phyloP scores from a whole-genome alignment of 192 early-diverging fungal species.

The Ambispora gerdemannii region DNA sequence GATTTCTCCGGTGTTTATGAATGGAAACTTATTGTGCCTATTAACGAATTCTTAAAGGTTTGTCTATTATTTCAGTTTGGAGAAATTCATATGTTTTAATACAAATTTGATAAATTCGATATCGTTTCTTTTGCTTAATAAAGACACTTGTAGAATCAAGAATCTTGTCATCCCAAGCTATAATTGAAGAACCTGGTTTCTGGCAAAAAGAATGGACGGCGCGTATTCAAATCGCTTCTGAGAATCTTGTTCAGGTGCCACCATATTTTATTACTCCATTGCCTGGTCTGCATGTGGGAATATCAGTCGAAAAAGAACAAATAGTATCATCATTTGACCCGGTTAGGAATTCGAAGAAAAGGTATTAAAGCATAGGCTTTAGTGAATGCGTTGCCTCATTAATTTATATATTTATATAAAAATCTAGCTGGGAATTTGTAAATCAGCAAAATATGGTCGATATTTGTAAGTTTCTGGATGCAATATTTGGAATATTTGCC shows the following conservation, averaged over 20 bases:
- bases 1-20: neutral
- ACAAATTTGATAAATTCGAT: neutral
- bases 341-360: too few species aligned
- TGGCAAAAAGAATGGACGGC: constrained; percentile 1
- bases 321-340: too few species aligned
- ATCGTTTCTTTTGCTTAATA: too few species aligned
- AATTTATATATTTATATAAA: too few species aligned
- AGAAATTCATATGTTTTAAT: neutral
- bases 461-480: neutral
- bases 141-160: too few species aligned
- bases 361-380: too few species aligned
- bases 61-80: too few species aligned
- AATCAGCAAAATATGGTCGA: too few species aligned
- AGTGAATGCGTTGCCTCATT: too few species aligned
- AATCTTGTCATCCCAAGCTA: too few species aligned
- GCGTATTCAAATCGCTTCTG: neutral
- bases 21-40: neutral
- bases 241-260: neutral
- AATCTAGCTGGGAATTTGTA: too few species aligned
- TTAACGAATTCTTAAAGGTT: neutral
- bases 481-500: neutral
- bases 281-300: neutral
- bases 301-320: neutral
- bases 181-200: neutral
- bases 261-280: neutral